Percentiles rank a stretch among this genome's conserved stretches.
Conservation (phyloP, 805 yeast genomes). For the Hanseniaspora singularis region DNA sequence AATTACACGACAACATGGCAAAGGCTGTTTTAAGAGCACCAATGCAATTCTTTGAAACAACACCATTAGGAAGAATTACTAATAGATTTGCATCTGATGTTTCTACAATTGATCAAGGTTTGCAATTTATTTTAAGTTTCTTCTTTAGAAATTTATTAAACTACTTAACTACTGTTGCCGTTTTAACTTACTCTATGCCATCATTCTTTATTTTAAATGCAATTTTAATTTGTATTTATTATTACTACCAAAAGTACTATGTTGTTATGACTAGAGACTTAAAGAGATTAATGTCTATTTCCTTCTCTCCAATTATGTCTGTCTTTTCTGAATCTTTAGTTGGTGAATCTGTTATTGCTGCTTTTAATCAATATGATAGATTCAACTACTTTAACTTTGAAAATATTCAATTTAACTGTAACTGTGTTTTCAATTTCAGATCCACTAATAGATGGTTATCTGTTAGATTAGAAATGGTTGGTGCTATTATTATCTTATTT, state of each 20-base stretch:
- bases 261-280: constrained; percentile 63
- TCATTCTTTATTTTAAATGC: constrained; percentile 38
- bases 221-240: constrained; percentile 41
- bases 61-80: constrained; percentile 55
- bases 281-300: constrained; percentile 56
- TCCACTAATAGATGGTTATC: constrained; percentile 57
- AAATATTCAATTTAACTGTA: constrained; percentile 39
- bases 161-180: constrained; percentile 38
- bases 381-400: constrained; percentile 45
- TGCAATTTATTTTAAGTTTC: constrained; percentile 43
- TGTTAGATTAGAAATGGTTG: constrained; percentile 48
- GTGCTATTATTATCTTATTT: constrained; percentile 42
- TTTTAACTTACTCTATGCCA: constrained; percentile 47
- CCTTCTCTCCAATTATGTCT: constrained; percentile 68
- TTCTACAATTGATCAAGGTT: constrained; percentile 41
- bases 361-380: constrained; percentile 55
- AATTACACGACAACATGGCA: constrained; percentile 48
- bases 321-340: constrained; percentile 69
- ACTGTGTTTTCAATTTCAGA: constrained; percentile 39
- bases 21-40: constrained; percentile 44
- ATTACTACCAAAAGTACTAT: constrained; percentile 60
- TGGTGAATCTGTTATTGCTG: constrained; percentile 69
- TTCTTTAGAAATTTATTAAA: constrained; percentile 36
- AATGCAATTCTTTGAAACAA: constrained; percentile 56
- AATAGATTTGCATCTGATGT: constrained; percentile 57